Base-by-base conservation (phyloP, 306 rosid species). In the Crataegus laevigata region DNA sequence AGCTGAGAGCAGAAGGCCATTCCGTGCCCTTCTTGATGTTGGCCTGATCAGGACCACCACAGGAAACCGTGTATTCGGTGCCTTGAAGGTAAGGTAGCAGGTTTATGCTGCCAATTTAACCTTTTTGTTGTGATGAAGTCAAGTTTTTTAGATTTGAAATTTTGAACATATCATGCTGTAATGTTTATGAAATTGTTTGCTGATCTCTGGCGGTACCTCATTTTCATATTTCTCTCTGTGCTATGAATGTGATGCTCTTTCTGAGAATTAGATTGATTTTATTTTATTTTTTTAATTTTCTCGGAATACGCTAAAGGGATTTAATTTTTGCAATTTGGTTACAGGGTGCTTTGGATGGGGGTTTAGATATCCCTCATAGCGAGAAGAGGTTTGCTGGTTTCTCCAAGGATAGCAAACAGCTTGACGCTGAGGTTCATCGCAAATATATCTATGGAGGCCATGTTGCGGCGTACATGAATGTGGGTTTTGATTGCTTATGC, bases 1-100 rank as follows among this genome's bases (percentile, higher is more conserved):
- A 59, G 88, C 94, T 57, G 98, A 91, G 0, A 82, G 74, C 78
- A 86, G 98, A 82, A 90, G 98, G 82, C 98, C 98, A 19, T 94
- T 91, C 91, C 97, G 97, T 32, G 98, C 98, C 28, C 94, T 94
- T 5, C 97, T 94, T 58, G 98, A 94, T 78, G 97, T 91, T 78
- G 98, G 98, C 71, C 87, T 94, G 75, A 21, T 90, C 26, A 86
- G 55, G 86, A 91, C 97, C 7, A 94, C 98, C 17, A 94, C 98
- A 10, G 97, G 97, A 12, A 91, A 94, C 8, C 89, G 97, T 62
- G 91, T 91, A 24, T 91, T 94, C 59, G 98, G 97, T 84, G 94
- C 98, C 69, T 87, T 94, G 2, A 94, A 91, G 98, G 98, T 14
- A 18, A 14, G 54, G 21, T 14, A 50, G 15, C 54, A 50, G 54